Conservation (phyloP, 495 filamentous ascomycete species). For the Neurospora sp. region DNA sequence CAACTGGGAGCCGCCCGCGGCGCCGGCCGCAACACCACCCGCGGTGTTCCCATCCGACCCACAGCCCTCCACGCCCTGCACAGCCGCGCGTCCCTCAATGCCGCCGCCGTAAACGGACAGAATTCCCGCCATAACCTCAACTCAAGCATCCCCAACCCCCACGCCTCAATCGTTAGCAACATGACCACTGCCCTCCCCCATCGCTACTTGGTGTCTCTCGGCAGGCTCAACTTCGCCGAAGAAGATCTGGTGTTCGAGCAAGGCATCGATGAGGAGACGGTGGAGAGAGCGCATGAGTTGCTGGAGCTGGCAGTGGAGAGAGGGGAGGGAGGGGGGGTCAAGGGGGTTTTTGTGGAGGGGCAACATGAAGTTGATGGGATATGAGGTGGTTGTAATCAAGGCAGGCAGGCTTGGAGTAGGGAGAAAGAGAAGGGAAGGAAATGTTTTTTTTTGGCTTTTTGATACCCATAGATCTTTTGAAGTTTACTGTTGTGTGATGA, state of each 20-base stretch:
- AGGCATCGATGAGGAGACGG: conserved; percentile 28
- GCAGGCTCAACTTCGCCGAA: conserved; percentile 35
- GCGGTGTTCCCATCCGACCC: not conserved
- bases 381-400: not conserved
- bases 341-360: not conserved
- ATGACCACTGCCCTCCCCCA: conserved; percentile 11
- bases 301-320: conserved; percentile 31
- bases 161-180: not conserved
- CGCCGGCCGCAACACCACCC: not conserved
- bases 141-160: not conserved
- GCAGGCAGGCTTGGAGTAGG: not conserved
- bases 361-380: not conserved
- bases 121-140: not conserved
- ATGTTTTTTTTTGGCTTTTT: not conserved
- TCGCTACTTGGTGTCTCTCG: conserved; percentile 33
- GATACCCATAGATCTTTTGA: not conserved
- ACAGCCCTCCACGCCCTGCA: not conserved
- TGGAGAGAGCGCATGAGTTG: conserved; percentile 36
- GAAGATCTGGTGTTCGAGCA: conserved; percentile 36
- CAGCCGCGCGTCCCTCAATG: not conserved
- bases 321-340: not conserved
- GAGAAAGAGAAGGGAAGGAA: not conserved
- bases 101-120: not conserved
- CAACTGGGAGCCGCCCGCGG: not conserved
- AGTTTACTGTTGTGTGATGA: not conserved